These are phyloP conservation scores for Apiospora kogelbergensis DNA, from an alignment of 2,329 filamentous ascomycete species.

Conservation along the genomic window DNA sequence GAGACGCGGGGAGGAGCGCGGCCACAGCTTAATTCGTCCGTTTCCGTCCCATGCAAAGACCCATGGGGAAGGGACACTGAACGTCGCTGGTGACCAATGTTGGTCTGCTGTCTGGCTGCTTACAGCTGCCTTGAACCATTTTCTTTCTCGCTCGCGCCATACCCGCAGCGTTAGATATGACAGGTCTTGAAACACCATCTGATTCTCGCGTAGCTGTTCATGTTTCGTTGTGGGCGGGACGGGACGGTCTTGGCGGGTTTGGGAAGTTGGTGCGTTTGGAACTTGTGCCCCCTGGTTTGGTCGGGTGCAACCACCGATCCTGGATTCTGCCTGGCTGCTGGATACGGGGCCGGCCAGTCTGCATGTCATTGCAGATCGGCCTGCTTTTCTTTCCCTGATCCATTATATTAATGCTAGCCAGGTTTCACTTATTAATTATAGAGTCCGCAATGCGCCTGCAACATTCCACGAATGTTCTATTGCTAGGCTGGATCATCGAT, in stretches of 20 bases:
- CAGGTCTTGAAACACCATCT: neutral
- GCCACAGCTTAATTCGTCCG: neutral
- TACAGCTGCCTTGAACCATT: too few species aligned
- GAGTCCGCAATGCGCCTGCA: neutral
- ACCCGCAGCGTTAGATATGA: neutral
- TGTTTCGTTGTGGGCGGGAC: slow-evolving; percentile 3
- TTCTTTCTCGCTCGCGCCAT: neutral
- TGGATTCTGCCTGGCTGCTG: too few species aligned
- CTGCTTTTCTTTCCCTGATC: neutral
- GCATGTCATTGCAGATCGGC: neutral
- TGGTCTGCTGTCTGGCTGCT: too few species aligned
- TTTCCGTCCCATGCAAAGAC: neutral
- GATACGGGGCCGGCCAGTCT: neutral
- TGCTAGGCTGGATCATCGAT: neutral
- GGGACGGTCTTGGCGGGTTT: slow-evolving; percentile 9
- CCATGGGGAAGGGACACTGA: neutral
- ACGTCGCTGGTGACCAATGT: too few species aligned
- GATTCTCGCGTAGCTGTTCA: neutral
- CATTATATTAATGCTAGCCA: neutral
- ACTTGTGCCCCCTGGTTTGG: neutral
- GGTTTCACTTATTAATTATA: neutral
- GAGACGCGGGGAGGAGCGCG: neutral
- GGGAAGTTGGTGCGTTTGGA: neutral
- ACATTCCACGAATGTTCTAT: neutral
- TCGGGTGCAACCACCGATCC: neutral